phyloP scores from a whole-genome alignment of 768 basidiomycete genomes.

The Leccinum sublutescens region DNA sequence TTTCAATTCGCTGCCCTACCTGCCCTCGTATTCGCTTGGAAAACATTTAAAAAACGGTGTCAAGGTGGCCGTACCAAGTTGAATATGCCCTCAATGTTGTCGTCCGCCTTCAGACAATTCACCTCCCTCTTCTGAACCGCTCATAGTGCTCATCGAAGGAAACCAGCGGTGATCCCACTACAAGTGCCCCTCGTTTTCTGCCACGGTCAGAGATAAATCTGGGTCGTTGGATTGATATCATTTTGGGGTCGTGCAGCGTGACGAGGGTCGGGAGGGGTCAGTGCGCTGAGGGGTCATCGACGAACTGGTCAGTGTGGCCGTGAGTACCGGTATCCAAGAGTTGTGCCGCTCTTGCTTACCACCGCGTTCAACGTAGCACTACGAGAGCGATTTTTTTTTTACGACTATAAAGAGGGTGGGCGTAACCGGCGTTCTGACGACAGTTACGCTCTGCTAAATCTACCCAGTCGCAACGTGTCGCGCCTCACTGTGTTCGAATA shows the following conservation, averaged over 20 bases:
- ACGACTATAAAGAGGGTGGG: not conserved
- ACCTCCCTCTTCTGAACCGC: too few relatives aligned
- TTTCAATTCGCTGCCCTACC: not conserved
- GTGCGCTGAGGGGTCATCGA: not conserved
- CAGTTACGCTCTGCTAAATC: slow-evolving; percentile 1
- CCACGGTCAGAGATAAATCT: not conserved
- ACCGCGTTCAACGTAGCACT: not conserved
- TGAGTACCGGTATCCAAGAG: not conserved
- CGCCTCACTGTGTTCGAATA: not conserved
- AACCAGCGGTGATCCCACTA: not conserved
- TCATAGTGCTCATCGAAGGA: not conserved
- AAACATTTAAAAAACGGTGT: not conserved
- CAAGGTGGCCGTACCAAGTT: not conserved
- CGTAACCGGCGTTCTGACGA: not conserved
- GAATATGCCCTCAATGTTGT: not conserved
- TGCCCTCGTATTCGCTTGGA: not conserved
- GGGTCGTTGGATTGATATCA: not conserved
- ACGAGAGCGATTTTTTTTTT: not conserved
- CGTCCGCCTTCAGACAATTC: not conserved
- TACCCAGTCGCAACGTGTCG: not conserved
- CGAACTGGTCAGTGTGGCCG: not conserved
- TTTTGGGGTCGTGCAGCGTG: not conserved
- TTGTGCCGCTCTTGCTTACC: not conserved
- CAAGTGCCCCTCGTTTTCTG: not conserved
- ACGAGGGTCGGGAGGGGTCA: not conserved